Evolutionary conservation across 768 basidiomycete species (phyloP).

Genomic region (Mrakia hoshinonis): DNA sequence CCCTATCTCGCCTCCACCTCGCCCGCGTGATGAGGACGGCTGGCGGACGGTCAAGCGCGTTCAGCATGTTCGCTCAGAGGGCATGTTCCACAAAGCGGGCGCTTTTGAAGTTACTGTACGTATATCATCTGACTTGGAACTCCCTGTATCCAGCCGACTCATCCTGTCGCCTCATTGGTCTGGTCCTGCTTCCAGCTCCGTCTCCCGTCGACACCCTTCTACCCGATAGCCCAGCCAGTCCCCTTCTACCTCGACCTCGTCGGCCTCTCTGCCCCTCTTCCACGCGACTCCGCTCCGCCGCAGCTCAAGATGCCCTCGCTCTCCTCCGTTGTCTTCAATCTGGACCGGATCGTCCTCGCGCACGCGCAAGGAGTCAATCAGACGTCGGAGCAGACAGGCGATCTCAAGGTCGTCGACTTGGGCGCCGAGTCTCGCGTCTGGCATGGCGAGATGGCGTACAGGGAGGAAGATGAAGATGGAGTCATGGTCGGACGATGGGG

Average conservation of each 20-base stretch:
- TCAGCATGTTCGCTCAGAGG: neutral
- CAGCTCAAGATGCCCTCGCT: neutral
- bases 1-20: conserved; percentile 3
- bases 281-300: neutral
- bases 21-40: neutral
- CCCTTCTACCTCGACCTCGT: conserved; percentile 3
- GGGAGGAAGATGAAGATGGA: neutral
- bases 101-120: neutral
- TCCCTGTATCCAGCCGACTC: neutral
- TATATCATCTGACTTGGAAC: neutral
- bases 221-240: neutral
- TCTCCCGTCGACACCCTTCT: neutral
- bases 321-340: neutral
- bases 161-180: neutral
- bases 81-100: neutral
- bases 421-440: neutral
- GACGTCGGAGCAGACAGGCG: neutral
- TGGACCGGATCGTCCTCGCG: neutral
- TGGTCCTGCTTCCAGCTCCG: neutral
- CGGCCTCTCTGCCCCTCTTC: neutral
- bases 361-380: neutral
- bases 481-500: neutral
- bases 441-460: neutral
- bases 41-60: neutral
- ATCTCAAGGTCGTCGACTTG: neutral